phyloP scores from a whole-genome alignment of 2,329 filamentous ascomycete species.

The Xylaria polymorpha region DNA sequence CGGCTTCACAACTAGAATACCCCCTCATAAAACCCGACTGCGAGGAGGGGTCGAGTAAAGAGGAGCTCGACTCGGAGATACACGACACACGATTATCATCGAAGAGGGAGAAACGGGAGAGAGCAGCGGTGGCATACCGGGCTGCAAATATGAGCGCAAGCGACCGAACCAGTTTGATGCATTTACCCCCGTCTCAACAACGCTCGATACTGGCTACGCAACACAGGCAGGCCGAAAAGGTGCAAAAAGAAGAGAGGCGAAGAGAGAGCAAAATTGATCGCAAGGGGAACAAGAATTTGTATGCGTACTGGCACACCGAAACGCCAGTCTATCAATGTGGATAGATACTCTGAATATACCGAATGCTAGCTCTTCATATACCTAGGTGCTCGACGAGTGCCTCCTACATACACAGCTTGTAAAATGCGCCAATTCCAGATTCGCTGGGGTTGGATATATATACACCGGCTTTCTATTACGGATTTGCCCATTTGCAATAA shows the following conservation, averaged over 20 bases:
- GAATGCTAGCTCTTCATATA: too few species aligned
- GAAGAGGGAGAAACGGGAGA: slow-evolving; percentile 43
- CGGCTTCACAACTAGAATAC: slow-evolving; percentile 38
- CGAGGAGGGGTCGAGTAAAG: slow-evolving; percentile 30
- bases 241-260: slow-evolving; percentile 47
- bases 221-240: slow-evolving; percentile 38
- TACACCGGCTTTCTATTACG: too few species aligned
- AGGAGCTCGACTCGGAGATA: slow-evolving; percentile 24
- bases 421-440: too few species aligned
- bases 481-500: too few species aligned
- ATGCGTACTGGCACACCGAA: slow-evolving; percentile 51
- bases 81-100: slow-evolving; percentile 36
- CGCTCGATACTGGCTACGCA: slow-evolving; percentile 42
- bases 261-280: slow-evolving; percentile 46
- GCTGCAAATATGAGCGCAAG: slow-evolving; percentile 41
- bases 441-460: too few species aligned
- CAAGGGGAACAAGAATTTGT: slow-evolving; percentile 52
- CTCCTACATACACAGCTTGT: too few species aligned
- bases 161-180: slow-evolving; percentile 43
- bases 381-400: too few species aligned
- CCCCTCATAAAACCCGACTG: slow-evolving; percentile 23
- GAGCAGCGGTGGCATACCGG: slow-evolving; percentile 38
- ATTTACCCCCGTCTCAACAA: slow-evolving; percentile 42
- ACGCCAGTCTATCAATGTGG: slow-evolving; percentile 51
- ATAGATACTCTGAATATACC: slow-evolving; percentile 31